Evolutionary conservation across 1,139 yeast species (phyloP).

Genomic region (Torulaspora globosa): DNA sequence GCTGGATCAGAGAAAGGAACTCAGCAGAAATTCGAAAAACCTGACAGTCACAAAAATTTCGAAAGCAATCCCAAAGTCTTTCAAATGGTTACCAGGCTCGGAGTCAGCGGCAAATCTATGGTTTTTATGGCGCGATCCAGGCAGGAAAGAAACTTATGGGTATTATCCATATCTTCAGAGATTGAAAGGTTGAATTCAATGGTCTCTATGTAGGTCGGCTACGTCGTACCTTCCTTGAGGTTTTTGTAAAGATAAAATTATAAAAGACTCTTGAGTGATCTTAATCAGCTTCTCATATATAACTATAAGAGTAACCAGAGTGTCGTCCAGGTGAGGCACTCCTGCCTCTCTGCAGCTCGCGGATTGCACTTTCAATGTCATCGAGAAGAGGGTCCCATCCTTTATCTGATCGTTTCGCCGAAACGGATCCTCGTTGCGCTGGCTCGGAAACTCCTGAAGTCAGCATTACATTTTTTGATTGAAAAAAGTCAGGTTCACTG

Average conservation of each 20-base stretch:
- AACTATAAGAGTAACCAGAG: conserved; percentile 6
- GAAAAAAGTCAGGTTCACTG: background rate
- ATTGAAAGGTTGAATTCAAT: conserved; percentile 49
- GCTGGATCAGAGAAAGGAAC: background rate
- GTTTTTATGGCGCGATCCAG: conserved; percentile 79
- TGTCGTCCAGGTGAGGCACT: conserved; percentile 10
- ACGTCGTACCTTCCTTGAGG: too few species aligned
- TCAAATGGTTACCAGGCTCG: conserved; percentile 50
- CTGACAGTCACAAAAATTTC: conserved; percentile 9
- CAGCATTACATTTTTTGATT: background rate
- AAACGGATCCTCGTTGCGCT: background rate
- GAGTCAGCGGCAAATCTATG: conserved; percentile 63
- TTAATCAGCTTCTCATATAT: conserved; percentile 3
- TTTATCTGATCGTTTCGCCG: conserved; percentile 3
- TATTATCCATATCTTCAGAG: conserved; percentile 56
- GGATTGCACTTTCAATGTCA: conserved; percentile 19
- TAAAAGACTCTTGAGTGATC: background rate
- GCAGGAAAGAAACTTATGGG: conserved; percentile 85
- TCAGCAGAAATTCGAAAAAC: background rate
- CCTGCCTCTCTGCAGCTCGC: conserved; percentile 13
- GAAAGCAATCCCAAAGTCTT: conserved; percentile 43
- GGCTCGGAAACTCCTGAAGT: background rate
- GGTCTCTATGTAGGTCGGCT: background rate
- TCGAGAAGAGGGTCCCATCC: conserved; percentile 14
- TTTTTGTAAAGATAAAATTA: too few species aligned